These are phyloP conservation scores for Cronartium ribicola DNA, from an alignment of 1,284 basidiomycete genomes.

Conservation along the genomic window DNA sequence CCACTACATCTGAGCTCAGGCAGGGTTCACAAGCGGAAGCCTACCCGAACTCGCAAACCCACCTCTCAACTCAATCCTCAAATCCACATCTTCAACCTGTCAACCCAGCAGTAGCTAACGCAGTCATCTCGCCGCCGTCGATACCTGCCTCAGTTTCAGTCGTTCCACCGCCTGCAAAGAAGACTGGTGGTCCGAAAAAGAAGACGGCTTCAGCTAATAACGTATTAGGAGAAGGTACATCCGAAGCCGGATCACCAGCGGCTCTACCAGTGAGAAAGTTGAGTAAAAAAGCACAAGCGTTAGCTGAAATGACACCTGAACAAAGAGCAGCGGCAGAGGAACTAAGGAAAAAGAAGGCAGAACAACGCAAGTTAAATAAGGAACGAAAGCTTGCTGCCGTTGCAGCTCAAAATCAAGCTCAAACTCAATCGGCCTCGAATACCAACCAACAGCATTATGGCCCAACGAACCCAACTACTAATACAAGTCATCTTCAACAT, in stretches of 20 bases:
- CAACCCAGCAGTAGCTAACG: neutral
- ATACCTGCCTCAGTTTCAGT: constrained; percentile 3
- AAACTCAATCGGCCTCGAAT: constrained; percentile 12
- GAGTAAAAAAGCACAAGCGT: constrained; percentile 31
- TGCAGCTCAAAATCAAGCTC: constrained; percentile 5
- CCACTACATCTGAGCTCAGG: constrained; percentile 3
- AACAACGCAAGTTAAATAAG: constrained; percentile 25
- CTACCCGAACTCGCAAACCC: neutral
- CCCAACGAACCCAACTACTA: constrained; percentile 3
- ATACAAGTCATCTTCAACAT: constrained; percentile 3
- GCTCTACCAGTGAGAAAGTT: constrained; percentile 18
- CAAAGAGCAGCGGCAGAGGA: constrained; percentile 27
- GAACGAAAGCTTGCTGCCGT: constrained; percentile 29
- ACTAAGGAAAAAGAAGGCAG: constrained; percentile 29
- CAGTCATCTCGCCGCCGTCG: constrained; percentile 16
- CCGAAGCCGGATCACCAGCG: constrained; percentile 40
- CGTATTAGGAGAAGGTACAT: neutral
- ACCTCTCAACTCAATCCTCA: neutral
- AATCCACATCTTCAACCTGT: constrained; percentile 2
- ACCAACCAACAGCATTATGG: neutral
- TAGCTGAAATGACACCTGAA: constrained; percentile 23
- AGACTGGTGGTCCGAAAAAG: constrained; percentile 10
- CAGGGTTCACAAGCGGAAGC: neutral
- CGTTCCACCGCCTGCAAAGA: neutral
- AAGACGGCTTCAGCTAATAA: constrained; percentile 25